Base-by-base conservation (phyloP, 495 filamentous ascomycete species). In the Penicillium canescens region DNA sequence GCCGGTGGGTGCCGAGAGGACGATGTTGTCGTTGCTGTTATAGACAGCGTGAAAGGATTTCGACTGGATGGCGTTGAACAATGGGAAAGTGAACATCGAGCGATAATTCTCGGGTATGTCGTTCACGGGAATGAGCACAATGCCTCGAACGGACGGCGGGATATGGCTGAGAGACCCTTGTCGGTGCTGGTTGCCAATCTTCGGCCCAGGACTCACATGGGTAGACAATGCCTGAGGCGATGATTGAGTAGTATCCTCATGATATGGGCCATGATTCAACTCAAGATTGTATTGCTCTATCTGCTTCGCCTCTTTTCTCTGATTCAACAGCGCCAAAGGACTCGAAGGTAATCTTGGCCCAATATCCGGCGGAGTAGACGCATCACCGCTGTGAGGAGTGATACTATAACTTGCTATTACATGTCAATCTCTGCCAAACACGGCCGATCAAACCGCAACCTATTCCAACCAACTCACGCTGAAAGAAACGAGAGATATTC, bases 61-160 rank as follows among this genome's bases (percentile, higher is more conserved):
- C 0, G 93, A 97, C 63, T 98, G 94, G 1, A 96, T 81, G 12
- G 89, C 91, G 55, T 98, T 98, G 73, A 98, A 92, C 0, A 93
- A 63, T 1, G 85, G 83, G 58, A 89, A 96, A 6, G 83, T 79
- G 62, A 96, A 98, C 3, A 96, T 69, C 3, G 82, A 72, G 7
- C 86, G 82, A 55, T 94, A 85, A 21, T 81, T 85, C 63, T 96
- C 90, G 3, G 93, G 91, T 4, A 98, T 70, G 6, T 82, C 75
- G 50, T 84, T 76, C 11, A 86, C 78, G n/a, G 85, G 82, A 24
- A 97, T 71, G 4, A 98, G 82, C 14, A 78, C 75, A 49, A 95
- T 88, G 0, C 89, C 90, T 60, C 87, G 83, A 18, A 82, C 78
- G 4, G 70, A 69, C 3, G 61, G 43, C 10, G 68, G 71, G 8